phyloP scores from a whole-genome alignment of 106 monocot species.

The Dendrobium nobile region DNA sequence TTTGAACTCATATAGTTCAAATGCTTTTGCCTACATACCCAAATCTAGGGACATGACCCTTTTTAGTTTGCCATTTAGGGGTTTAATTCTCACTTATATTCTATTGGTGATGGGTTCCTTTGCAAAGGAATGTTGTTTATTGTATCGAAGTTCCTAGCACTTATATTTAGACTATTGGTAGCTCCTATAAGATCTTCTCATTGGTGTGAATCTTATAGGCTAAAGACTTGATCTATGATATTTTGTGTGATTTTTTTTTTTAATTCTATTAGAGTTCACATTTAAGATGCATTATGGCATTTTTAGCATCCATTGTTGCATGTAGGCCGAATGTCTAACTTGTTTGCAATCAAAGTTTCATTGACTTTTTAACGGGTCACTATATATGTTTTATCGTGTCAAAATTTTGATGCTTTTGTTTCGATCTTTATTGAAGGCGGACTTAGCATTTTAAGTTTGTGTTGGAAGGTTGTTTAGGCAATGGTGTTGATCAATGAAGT shows the following conservation, averaged over 20 bases:
- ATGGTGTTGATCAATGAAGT: no score
- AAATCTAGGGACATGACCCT: neutral
- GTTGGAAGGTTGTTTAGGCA: no score
- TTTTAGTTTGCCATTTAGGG: neutral
- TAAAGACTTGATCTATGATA: neutral
- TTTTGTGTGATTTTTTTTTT: neutral
- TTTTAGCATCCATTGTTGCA: neutral
- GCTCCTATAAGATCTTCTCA: no score
- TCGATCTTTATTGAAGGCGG: no score
- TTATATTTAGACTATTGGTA: no score
- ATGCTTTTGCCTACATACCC: neutral
- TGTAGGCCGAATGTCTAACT: neutral
- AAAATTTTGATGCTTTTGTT: no score
- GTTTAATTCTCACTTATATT: neutral
- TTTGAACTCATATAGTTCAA: neutral
- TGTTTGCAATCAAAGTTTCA: neutral
- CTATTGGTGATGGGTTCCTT: neutral
- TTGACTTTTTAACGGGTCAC: neutral
- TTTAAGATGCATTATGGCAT: neutral
- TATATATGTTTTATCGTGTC: no score
- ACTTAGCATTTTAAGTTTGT: no score
- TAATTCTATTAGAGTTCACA: neutral
- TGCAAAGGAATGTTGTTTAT: neutral
- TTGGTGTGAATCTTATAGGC: no score
- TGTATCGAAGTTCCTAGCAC: neutral